Base-by-base conservation (phyloP, 75 land plant species). In the Selaginella tamariscina region DNA sequence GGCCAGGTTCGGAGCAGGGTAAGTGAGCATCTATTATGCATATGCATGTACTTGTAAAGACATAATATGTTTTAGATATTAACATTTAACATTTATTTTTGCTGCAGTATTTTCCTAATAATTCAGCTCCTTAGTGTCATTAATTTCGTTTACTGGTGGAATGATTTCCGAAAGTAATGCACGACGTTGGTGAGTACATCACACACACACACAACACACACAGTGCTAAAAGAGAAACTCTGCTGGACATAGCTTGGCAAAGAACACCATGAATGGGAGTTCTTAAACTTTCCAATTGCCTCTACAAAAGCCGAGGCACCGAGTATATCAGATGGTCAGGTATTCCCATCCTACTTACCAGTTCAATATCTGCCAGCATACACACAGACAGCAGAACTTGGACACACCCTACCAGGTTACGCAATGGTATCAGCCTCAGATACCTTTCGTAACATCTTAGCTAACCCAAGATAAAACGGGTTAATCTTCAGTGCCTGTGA, bases 221-320 rank as follows among this genome's bases (percentile, higher is more conserved):
- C 44, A 87, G 80, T 0, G 96, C 85, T 65, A 82, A 65, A 0
- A 90, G 75, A 1, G 96, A 90, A 81, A 78, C 1, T 91, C 96
- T 11, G 74, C 56, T 0, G 88, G 96, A 30, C 92, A 81, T 30
- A 81, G 71, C 49, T 72, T 75, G n/a, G 96, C 85, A 9, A 90
- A 57, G 9, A 87, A 83, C 21, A 90, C 81, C 0, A 71, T 28
- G 67, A 90, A 87, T 1, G 96, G 96, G 23, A 90, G 54, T 5
- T 65, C 75, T 90, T 90, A 29, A 90, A 88, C 65, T 85, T 87
- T 29, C 84, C 88, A 62, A 85, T 33, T 21, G 88, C 87, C 73
- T 90, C 96, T 29, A 85, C 91, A 28, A 87, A 66, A 2, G 92
- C 86, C 21, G 96, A 85, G 5, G 82, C 72, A 24, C 88, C 90